A percentile compares a stretch with the other conserved stretches of the same genome.
Evolutionary conservation across 176 grass and related monocot genomes (phyloP).

Genomic region (Oryza glumipatula): DNA sequence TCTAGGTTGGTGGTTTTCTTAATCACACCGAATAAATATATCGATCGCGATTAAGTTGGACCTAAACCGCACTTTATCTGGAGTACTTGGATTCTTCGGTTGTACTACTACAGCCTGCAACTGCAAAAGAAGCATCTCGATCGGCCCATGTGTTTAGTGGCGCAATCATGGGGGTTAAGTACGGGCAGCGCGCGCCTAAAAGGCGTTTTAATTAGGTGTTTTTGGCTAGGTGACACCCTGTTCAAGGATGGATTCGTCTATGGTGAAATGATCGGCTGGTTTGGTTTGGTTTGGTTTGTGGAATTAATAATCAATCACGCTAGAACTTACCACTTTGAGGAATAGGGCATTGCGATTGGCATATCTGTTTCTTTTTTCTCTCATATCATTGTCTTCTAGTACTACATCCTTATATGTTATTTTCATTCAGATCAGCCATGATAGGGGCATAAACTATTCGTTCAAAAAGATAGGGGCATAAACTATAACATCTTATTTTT

Average conservation of each 20-base stretch:
- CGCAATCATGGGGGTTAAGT: background rate
- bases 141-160: constrained; percentile 13
- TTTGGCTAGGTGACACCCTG: background rate
- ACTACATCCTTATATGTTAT: background rate
- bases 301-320: background rate
- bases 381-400: background rate
- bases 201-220: background rate
- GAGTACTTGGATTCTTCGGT: background rate
- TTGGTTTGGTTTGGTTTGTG: background rate
- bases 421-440: background rate
- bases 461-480: no score
- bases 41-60: background rate
- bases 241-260: background rate
- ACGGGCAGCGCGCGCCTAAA: background rate
- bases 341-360: background rate
- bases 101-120: background rate
- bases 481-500: background rate
- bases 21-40: background rate
- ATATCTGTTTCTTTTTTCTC: background rate
- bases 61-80: background rate
- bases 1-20: background rate
- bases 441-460: background rate
- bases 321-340: background rate
- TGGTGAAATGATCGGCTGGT: background rate
- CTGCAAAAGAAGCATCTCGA: background rate